Percentiles rank a stretch among this genome's conserved stretches.
Conservation (phyloP, 192 early-diverging fungal genomes). For the Jimgerdemannia flammicorona region DNA sequence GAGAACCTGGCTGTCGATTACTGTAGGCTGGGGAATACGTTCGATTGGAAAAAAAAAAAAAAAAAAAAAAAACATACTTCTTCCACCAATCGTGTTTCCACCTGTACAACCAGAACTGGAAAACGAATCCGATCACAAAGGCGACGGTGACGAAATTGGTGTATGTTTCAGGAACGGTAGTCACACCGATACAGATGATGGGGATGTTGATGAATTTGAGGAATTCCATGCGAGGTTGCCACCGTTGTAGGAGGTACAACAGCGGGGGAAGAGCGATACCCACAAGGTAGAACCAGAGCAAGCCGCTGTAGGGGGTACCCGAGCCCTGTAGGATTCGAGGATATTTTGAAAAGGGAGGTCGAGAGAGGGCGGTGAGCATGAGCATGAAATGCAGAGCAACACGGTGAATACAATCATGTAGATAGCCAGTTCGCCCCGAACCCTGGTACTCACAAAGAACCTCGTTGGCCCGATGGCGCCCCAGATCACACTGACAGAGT, state of each 20-base stretch:
- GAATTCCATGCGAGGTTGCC: slow-evolving; percentile 4
- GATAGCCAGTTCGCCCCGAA: too few relatives aligned
- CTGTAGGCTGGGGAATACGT: too few relatives aligned
- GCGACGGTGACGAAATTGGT: slow-evolving; percentile 24
- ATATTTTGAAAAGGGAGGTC: too few relatives aligned
- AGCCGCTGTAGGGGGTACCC: slow-evolving; percentile 6
- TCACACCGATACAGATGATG: slow-evolving; percentile 26
- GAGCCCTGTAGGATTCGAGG: neutral
- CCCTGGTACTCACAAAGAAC: neutral
- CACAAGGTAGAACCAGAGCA: slow-evolving; percentile 21
- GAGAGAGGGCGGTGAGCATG: too few relatives aligned
- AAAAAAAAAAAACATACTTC: too few relatives aligned
- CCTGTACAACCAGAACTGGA: slow-evolving; percentile 23
- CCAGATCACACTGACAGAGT: neutral
- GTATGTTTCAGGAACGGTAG: slow-evolving; percentile 32
- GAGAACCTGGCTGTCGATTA: too few relatives aligned
- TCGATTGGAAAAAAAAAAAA: too few relatives aligned
- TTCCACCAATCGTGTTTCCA: slow-evolving; percentile 29
- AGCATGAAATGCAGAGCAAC: too few relatives aligned
- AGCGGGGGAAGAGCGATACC: slow-evolving; percentile 12
- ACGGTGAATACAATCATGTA: too few relatives aligned
- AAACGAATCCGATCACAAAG: slow-evolving; percentile 21
- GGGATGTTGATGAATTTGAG: slow-evolving; percentile 60
- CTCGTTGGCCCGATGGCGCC: neutral
- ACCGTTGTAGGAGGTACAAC: slow-evolving; percentile 5